Evolutionary conservation across 371 early-diverging fungal genomes (phyloP).

Genomic region (Spraguea lophii): DNA sequence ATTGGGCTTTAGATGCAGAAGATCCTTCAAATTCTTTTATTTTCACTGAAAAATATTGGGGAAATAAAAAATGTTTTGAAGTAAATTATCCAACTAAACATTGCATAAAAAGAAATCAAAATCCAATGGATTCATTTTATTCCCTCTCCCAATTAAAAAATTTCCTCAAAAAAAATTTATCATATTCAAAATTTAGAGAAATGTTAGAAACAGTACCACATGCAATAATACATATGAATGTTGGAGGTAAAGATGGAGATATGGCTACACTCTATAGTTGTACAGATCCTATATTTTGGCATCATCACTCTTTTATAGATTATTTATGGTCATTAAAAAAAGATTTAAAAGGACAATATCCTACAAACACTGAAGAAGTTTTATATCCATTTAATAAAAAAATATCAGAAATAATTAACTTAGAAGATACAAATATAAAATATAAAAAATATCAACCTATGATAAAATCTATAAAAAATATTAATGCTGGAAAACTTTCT

Average conservation of each 20-base stretch:
- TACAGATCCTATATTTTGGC: slow-evolving; percentile 50
- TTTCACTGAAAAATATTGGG: slow-evolving; percentile 8
- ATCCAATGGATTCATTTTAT: slow-evolving; percentile 36
- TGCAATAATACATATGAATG: slow-evolving; percentile 44
- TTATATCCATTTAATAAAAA: slow-evolving; percentile 10
- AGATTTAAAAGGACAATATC: background rate
- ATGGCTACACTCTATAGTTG: slow-evolving; percentile 29
- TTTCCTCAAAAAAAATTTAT: slow-evolving; percentile 37
- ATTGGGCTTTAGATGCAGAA: slow-evolving; percentile 43
- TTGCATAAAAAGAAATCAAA: slow-evolving; percentile 33
- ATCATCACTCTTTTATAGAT: slow-evolving; percentile 50
- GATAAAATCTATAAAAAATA: background rate
- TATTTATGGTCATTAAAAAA: slow-evolving; percentile 47
- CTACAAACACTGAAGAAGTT: background rate
- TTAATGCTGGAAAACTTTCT: background rate
- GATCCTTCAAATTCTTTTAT: slow-evolving; percentile 14
- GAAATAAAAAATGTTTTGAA: slow-evolving; percentile 3
- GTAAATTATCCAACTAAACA: slow-evolving; percentile 16
- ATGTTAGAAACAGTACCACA: slow-evolving; percentile 47
- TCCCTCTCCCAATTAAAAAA: slow-evolving; percentile 33
- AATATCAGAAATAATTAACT: slow-evolving; percentile 1
- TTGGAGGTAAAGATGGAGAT: slow-evolving; percentile 47
- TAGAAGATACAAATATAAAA: background rate
- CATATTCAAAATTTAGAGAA: slow-evolving; percentile 41
- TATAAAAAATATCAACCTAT: slow-evolving; percentile 6